These are phyloP conservation scores for Amylostereum areolatum DNA, from an alignment of 1,284 basidiomycete genomes.

Conservation along the genomic window DNA sequence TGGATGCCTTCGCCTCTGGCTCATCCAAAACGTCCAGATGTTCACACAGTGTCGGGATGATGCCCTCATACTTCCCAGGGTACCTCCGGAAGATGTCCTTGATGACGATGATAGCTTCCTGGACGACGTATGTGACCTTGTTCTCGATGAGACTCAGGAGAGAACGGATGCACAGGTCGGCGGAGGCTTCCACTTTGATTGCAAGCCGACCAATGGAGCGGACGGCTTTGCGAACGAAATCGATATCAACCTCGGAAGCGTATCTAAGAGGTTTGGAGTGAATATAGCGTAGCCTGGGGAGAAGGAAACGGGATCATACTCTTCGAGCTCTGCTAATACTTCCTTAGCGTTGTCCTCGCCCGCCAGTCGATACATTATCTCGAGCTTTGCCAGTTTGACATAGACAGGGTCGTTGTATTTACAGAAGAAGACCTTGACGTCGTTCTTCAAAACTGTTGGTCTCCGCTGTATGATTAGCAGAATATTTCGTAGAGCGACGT, in stretches of 20 bases:
- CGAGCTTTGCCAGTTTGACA: conserved; percentile 96
- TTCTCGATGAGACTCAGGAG: conserved; percentile 88
- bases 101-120: conserved; percentile 96
- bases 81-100: conserved; percentile 98
- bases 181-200: conserved; percentile 91
- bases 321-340: conserved; percentile 90
- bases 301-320: conserved; percentile 46
- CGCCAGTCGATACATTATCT: conserved; percentile 97
- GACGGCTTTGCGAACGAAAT: conserved; percentile 97
- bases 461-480: conserved; percentile 94
- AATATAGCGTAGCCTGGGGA: conserved; percentile 4
- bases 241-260: conserved; percentile 96
- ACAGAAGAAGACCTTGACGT: conserved; percentile 99
- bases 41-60: conserved; percentile 90
- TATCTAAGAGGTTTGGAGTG: conserved; percentile 51
- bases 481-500: conserved; percentile 95
- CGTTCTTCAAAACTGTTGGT: conserved; percentile 89
- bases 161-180: conserved; percentile 86
- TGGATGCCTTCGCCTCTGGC: conserved; percentile 92
- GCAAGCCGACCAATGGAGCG: conserved; percentile 94
- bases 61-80: conserved; percentile 93
- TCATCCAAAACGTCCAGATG: conserved; percentile 92
- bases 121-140: conserved; percentile 94
- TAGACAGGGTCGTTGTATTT: conserved; percentile 99
- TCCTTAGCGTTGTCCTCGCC: conserved; percentile 88